A percentile compares a stretch with the other conserved stretches of the same genome.
phyloP scores from a whole-genome alignment of 1,284 basidiomycete genomes.

The Ustilago loliicola region DNA sequence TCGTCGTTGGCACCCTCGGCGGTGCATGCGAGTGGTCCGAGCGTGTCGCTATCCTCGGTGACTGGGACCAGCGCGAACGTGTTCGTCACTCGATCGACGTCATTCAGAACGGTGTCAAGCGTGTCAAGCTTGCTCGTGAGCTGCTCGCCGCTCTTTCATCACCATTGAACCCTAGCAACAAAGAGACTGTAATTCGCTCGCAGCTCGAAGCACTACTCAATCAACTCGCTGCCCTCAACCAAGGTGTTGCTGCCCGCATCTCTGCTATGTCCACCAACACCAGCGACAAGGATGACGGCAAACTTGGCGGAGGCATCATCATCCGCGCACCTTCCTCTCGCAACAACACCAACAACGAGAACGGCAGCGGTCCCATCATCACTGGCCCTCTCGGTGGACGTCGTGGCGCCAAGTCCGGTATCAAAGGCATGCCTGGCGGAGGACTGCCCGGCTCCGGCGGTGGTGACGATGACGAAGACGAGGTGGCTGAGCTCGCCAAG shows the following conservation, averaged over 20 bases:
- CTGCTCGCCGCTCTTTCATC: conserved; percentile 59
- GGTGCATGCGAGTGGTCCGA: conserved; percentile 68
- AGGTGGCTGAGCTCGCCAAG: conserved; percentile 62
- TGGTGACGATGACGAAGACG: conserved; percentile 64
- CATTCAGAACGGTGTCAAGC: conserved; percentile 58
- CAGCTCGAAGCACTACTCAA: conserved; percentile 65
- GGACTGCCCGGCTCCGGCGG: conserved; percentile 38
- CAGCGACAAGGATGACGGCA: conserved; percentile 42
- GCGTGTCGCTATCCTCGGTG: conserved; percentile 62
- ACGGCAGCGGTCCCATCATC: conserved; percentile 46
- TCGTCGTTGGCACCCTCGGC: conserved; percentile 66
- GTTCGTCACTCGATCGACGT: conserved; percentile 56
- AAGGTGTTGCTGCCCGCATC: conserved; percentile 58
- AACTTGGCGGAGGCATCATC: conserved; percentile 53
- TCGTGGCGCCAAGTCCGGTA: conserved; percentile 39
- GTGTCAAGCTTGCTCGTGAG: conserved; percentile 64
- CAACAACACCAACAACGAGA: conserved; percentile 47
- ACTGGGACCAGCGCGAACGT: conserved; percentile 61
- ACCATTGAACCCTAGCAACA: conserved; percentile 61
- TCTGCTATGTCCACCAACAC: conserved; percentile 51
- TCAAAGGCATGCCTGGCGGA: conserved; percentile 23
- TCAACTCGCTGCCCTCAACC: conserved; percentile 64
- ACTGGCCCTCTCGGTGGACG: conserved; percentile 42
- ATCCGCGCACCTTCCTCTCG: conserved; percentile 53
- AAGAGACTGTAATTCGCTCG: conserved; percentile 60